Conservation (phyloP, 495 filamentous ascomycete genomes). For the Podospora conica region DNA sequence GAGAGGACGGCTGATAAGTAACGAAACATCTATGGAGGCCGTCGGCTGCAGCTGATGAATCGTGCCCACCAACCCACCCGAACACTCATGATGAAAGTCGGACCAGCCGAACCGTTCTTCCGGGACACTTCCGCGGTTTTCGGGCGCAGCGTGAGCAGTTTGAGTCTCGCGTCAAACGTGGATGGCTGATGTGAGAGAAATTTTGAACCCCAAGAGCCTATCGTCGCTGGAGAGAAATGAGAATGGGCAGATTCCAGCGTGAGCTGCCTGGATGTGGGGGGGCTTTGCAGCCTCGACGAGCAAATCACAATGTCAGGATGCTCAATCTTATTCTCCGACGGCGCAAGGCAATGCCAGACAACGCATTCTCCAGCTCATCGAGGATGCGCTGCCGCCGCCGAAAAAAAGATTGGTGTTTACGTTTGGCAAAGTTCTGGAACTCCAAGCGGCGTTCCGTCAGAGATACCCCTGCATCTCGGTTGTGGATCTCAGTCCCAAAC, state of each 20-base stretch:
- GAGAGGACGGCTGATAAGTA: conserved; percentile 26
- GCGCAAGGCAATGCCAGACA: neutral
- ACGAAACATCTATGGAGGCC: conserved; percentile 1
- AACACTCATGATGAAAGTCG: neutral
- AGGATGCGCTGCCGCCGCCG: too few relatives aligned
- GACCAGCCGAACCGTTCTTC: conserved; percentile 15
- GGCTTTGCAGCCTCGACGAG: neutral
- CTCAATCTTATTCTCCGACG: neutral
- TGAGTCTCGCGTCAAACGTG: conserved; percentile 11
- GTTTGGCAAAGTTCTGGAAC: neutral
- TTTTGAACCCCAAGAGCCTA: conserved; percentile 6
- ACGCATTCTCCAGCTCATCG: neutral
- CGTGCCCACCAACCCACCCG: neutral
- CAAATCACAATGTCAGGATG: neutral
- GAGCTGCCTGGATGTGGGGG: neutral
- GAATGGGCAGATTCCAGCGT: neutral
- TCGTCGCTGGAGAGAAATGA: too few relatives aligned
- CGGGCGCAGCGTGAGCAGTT: neutral
- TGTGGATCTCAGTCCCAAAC: neutral
- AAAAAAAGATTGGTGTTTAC: neutral
- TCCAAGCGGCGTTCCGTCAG: neutral
- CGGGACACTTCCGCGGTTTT: conserved; percentile 11
- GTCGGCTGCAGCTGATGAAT: conserved; percentile 7
- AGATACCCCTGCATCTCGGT: neutral
- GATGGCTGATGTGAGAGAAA: conserved; percentile 1